Percentiles rank a stretch among this genome's conserved stretches.
phyloP scores from a whole-genome alignment of 2,329 filamentous ascomycete genomes.

The Elsinoe australis region DNA sequence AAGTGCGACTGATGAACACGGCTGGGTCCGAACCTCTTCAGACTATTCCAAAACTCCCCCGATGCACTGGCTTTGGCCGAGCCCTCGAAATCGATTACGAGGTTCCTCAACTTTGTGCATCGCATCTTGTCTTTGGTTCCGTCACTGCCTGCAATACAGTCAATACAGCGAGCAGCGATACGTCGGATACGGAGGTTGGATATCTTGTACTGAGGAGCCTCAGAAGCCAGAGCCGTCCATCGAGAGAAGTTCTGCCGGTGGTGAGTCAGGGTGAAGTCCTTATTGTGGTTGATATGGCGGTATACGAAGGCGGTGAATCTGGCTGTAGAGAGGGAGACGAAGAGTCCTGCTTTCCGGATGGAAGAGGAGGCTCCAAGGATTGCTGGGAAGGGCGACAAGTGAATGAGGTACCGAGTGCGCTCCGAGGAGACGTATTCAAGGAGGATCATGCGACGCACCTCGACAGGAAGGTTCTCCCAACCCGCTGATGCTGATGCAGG shows the following conservation, averaged over 20 bases:
- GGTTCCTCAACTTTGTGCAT: too few relatives aligned
- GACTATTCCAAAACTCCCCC: conserved; percentile 4
- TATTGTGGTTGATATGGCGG: neutral
- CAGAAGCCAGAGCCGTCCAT: too few relatives aligned
- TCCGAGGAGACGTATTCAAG: neutral
- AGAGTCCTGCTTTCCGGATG: neutral
- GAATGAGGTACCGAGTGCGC: neutral
- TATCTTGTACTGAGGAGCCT: neutral
- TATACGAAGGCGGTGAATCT: neutral
- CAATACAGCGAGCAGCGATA: neutral
- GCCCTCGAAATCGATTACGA: too few relatives aligned
- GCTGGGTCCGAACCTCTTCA: neutral
- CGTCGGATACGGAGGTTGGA: neutral
- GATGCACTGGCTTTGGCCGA: too few relatives aligned
- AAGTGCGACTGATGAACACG: neutral
- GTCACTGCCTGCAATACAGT: neutral
- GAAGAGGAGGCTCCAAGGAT: neutral
- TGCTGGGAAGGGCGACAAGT: neutral
- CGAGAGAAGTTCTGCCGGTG: too few relatives aligned
- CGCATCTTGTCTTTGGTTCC: too few relatives aligned
- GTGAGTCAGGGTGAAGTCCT: conserved; percentile 3
- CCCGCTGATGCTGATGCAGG: too few relatives aligned
- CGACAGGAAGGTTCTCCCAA: neutral
- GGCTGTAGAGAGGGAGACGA: neutral
- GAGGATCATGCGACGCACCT: neutral